Base-by-base conservation (phyloP, 192 early-diverging fungal species). In the Lunasporangiospora selenospora region DNA sequence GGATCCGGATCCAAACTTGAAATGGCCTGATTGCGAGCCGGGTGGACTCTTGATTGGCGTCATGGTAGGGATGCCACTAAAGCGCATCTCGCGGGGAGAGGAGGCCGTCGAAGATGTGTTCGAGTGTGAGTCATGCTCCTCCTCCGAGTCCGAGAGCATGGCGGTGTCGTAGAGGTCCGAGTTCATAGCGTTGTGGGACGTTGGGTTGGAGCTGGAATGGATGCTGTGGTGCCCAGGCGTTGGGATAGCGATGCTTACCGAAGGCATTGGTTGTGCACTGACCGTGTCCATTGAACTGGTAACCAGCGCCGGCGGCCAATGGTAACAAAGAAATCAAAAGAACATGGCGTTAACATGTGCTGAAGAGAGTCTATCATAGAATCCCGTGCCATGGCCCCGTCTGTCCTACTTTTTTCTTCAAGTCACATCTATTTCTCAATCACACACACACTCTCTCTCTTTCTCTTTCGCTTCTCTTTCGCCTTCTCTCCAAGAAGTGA, bases 81-180 rank as follows among this genome's bases (percentile, higher is more conserved):
- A 73, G 38, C 69, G 42, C 54, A 73, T 58, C 49, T 73, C 69
- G 18, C 69, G 36, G 23, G 69, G 69, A 6, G 69, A 73, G 6
- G 69, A 73, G 8, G 69, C 69, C 18, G 40, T 43, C 13, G 69
- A 73, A 3, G 69, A 73, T 1, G 69, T 55, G 12, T 73, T 73
- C 2, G 69, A 73, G 30, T 53, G 69, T 18, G 60, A 34, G 33
- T 63, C 69, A 7, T 58, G 59, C 3, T 63, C 69, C 16, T 73
- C 69, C 34, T 73, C 69, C 39, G 69, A 73, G 48, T 73, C 69
- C 3, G 69, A 73, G 23, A 63, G 59, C 69, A 73, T 73, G 15
- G 59, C 48, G 4, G 69, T 57, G 32, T 73, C 69, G 19, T 52
- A 73, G 33, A 73, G 23, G 38, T 54, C 69, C 11, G 55, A 44